Evolutionary conservation across 2,329 filamentous ascomycete genomes (phyloP).

Genomic region (Biscogniauxia mediterranea): DNA sequence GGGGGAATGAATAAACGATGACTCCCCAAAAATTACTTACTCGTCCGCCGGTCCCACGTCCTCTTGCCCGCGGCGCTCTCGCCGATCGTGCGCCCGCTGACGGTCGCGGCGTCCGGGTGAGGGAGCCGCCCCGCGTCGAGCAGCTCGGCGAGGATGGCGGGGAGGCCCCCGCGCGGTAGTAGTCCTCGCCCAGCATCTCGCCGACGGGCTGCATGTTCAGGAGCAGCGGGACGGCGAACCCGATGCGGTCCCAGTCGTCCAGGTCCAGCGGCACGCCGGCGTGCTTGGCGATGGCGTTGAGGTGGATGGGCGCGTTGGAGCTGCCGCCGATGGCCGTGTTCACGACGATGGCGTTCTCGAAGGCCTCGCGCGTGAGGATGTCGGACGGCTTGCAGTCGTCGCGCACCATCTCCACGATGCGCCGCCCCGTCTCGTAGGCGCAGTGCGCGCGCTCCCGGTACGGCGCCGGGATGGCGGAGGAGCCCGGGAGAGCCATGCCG

Average conservation of each 20-base stretch:
- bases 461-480: slow-evolving; percentile 49
- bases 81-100: slow-evolving; percentile 44
- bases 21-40: no score
- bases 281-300: slow-evolving; percentile 54
- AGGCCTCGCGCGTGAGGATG: slow-evolving; percentile 53
- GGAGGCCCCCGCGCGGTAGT: slow-evolving; percentile 53
- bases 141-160: slow-evolving; percentile 52
- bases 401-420: slow-evolving; percentile 50
- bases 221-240: slow-evolving; percentile 49
- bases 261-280: slow-evolving; percentile 48
- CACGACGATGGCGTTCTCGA: slow-evolving; percentile 54
- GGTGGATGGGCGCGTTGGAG: slow-evolving; percentile 56
- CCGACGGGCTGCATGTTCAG: slow-evolving; percentile 56
- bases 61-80: slow-evolving; percentile 44
- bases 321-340: slow-evolving; percentile 56
- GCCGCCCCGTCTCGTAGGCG: slow-evolving; percentile 47
- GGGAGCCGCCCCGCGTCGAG: slow-evolving; percentile 45
- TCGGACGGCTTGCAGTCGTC: slow-evolving; percentile 50
- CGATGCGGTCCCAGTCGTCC: slow-evolving; percentile 53
- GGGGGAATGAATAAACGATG: no score
- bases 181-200: slow-evolving; percentile 52
- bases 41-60: slow-evolving; percentile 49
- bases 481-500: slow-evolving; percentile 51
- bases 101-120: slow-evolving; percentile 42
- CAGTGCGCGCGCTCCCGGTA: slow-evolving; percentile 48